phyloP scores from a whole-genome alignment of 2,329 filamentous ascomycete species.

The Monosporascus cannonballus region DNA sequence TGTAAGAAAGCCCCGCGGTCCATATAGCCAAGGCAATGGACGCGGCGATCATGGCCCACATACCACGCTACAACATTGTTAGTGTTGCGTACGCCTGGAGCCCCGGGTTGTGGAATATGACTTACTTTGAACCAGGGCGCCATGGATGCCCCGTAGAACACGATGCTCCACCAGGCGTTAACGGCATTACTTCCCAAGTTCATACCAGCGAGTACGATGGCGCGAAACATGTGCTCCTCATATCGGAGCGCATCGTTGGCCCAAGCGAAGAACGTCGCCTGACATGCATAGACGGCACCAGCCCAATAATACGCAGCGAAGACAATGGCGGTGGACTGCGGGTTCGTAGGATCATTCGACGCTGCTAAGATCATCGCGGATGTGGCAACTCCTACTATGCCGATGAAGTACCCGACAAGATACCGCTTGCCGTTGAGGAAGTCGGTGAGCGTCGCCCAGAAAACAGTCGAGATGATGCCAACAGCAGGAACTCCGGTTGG shows the following conservation, averaged over 20 bases:
- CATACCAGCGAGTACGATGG: slow-evolving; percentile 66
- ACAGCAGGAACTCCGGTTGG: slow-evolving; percentile 50
- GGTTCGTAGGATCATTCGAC: slow-evolving; percentile 32
- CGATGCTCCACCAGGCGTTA: slow-evolving; percentile 67
- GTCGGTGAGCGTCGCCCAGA: slow-evolving; percentile 66
- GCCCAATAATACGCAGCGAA: slow-evolving; percentile 67
- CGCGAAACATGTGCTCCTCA: slow-evolving; percentile 57
- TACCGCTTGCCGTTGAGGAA: slow-evolving; percentile 57
- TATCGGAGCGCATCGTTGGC: slow-evolving; percentile 64
- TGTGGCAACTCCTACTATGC: slow-evolving; percentile 56
- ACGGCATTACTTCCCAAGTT: slow-evolving; percentile 62
- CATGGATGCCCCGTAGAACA: slow-evolving; percentile 63
- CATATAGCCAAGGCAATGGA: slow-evolving; percentile 55
- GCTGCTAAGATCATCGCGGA: slow-evolving; percentile 55
- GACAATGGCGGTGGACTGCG: slow-evolving; percentile 41
- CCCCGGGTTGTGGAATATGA: slow-evolving; percentile 4
- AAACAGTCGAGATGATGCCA: slow-evolving; percentile 55
- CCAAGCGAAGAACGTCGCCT: slow-evolving; percentile 72
- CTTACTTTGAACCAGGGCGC: slow-evolving; percentile 60
- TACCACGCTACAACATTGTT: slow-evolving; percentile 43
- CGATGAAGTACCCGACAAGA: slow-evolving; percentile 62
- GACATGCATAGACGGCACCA: slow-evolving; percentile 64
- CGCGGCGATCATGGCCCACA: slow-evolving; percentile 67
- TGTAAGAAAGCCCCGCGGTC: slow-evolving; percentile 47
- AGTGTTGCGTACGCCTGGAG: slow-evolving; percentile 1